phyloP scores from a whole-genome alignment of 2,329 filamentous ascomycete genomes.

The Coniosporium tulheliwenetii region DNA sequence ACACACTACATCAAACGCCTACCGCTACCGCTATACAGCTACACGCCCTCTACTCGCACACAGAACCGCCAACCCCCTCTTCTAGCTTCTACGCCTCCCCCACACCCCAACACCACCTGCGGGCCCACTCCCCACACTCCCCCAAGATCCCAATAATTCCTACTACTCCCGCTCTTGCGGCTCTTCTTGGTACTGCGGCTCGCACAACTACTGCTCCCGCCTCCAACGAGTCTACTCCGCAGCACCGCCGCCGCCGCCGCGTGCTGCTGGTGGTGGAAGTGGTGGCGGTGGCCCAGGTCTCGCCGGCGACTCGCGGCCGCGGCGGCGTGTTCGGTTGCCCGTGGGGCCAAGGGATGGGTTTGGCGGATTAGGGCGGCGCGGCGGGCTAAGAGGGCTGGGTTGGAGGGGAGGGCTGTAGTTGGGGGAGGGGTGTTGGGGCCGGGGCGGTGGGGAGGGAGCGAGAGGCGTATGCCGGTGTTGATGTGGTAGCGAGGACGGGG shows the following conservation, averaged over 20 bases:
- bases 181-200: constrained; percentile 74
- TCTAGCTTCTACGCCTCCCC: not conserved
- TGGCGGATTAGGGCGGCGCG: constrained; percentile 74
- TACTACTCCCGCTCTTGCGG: constrained; percentile 50
- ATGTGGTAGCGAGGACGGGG: constrained; percentile 6
- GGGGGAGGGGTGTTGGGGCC: constrained; percentile 17
- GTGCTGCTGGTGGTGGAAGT: constrained; percentile 10
- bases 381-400: constrained; percentile 34
- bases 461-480: constrained; percentile 1
- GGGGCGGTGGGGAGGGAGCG: constrained; percentile 4
- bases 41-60: too few relatives aligned
- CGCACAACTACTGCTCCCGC: constrained; percentile 53
- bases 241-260: not conserved
- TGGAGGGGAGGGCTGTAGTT: constrained; percentile 10
- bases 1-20: too few relatives aligned
- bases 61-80: too few relatives aligned
- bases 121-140: constrained; percentile 52
- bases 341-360: constrained; percentile 71
- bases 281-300: constrained; percentile 24
- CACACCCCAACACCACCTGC: not conserved
- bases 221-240: not conserved
- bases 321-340: constrained; percentile 19
- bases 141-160: constrained; percentile 92
- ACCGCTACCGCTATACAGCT: too few relatives aligned
- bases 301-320: constrained; percentile 6